A percentile compares a stretch with the other conserved stretches of the same genome.
Conservation (phyloP, 1,284 basidiomycete genomes). For the Ganoderma leucocontextum region DNA sequence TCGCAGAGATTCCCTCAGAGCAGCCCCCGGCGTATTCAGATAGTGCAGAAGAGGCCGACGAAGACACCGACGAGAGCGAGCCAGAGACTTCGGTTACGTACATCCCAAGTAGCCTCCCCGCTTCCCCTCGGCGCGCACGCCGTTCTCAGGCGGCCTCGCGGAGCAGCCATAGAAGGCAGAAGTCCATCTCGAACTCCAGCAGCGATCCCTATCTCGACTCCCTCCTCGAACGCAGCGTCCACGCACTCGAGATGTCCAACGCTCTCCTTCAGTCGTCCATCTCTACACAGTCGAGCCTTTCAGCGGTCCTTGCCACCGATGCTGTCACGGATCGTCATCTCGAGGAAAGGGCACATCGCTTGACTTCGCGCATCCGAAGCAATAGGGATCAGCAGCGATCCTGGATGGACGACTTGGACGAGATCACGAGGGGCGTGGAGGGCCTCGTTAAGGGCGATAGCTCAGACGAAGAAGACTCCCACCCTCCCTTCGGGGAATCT, state of each 20-base stretch:
- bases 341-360: conserved; percentile 54
- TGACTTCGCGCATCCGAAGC: conserved; percentile 59
- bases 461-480: conserved; percentile 33
- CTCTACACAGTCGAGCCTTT: conserved; percentile 69
- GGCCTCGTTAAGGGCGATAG: conserved; percentile 52
- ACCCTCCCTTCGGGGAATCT: conserved; percentile 37
- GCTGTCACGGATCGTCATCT: conserved; percentile 49
- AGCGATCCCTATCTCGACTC: conserved; percentile 68
- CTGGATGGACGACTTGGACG: conserved; percentile 69
- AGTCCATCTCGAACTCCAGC: conserved; percentile 31
- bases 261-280: conserved; percentile 76
- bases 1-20: conserved; percentile 54
- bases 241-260: conserved; percentile 85
- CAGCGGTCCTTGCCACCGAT: conserved; percentile 52
- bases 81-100: conserved; percentile 32
- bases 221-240: conserved; percentile 80
- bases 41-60: conserved; percentile 79
- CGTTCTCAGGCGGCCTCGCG: conserved; percentile 29
- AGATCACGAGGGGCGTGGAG: conserved; percentile 69
- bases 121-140: conserved; percentile 35
- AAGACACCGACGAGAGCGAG: conserved; percentile 58
- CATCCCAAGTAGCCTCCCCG: conserved; percentile 34
- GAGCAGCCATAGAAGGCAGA: conserved; percentile 22
- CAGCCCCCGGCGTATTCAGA: conserved; percentile 78
- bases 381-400: conserved; percentile 53